Percentiles rank a stretch among this genome's conserved stretches.
These are phyloP conservation scores for Ustilago crameri DNA, from an alignment of 1,284 basidiomycete genomes.

Conservation along the genomic window DNA sequence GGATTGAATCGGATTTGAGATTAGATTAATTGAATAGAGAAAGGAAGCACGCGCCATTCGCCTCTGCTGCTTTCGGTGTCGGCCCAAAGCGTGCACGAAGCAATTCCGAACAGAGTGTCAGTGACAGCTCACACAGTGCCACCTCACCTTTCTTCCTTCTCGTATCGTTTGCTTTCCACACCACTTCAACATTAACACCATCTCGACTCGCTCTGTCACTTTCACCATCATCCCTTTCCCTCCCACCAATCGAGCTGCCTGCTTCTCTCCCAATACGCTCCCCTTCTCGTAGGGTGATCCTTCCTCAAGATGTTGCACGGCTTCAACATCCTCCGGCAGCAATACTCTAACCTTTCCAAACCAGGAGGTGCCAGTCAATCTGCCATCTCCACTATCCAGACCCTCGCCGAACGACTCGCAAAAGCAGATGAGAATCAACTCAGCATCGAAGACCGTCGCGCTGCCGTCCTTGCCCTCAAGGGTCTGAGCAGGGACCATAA, in stretches of 20 bases:
- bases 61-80: background rate
- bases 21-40: background rate
- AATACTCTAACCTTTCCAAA: conserved; percentile 64
- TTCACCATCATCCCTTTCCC: background rate
- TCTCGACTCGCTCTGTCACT: background rate
- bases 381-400: conserved; percentile 83
- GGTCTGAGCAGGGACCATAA: conserved; percentile 91
- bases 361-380: conserved; percentile 73
- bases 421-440: conserved; percentile 36
- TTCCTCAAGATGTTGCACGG: conserved; percentile 62
- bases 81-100: conserved; percentile 8
- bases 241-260: no score
- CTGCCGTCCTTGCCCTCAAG: conserved; percentile 89
- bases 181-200: background rate
- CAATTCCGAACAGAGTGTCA: conserved; percentile 7
- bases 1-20: background rate
- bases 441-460: conserved; percentile 79
- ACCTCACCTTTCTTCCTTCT: background rate
- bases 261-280: background rate
- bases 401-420: conserved; percentile 84
- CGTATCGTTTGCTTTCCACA: background rate
- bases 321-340: conserved; percentile 63
- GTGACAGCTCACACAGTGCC: conserved; percentile 1
- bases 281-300: background rate
- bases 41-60: background rate